Evolutionary conservation across 805 yeast species (phyloP).

Genomic region (Zygosaccharomyces bisporus): DNA sequence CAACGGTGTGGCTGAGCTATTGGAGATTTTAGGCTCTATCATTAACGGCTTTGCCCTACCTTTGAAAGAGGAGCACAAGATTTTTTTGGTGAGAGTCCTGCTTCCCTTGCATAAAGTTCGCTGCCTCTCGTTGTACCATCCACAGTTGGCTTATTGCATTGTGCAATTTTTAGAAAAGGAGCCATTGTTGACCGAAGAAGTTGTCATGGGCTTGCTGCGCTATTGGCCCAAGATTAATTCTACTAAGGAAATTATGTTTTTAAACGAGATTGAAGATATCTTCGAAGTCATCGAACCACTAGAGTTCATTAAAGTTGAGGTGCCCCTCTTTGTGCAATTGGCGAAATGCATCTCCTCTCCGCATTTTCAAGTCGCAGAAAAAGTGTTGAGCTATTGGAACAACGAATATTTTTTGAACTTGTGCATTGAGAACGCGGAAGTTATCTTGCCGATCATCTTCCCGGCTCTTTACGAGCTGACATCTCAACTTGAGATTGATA

Average conservation of each 20-base stretch:
- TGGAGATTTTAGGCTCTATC: slow-evolving; percentile 92
- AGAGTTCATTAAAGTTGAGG: slow-evolving; percentile 87
- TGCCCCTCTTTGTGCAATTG: slow-evolving; percentile 89
- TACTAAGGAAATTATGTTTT: slow-evolving; percentile 92
- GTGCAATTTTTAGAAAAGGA: slow-evolving; percentile 96
- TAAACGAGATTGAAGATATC: slow-evolving; percentile 94
- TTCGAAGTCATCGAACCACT: slow-evolving; percentile 93
- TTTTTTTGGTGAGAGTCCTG: slow-evolving; percentile 78
- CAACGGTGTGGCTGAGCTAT: slow-evolving; percentile 90
- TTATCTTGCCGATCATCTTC: slow-evolving; percentile 86
- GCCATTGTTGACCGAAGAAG: slow-evolving; percentile 88
- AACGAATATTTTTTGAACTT: slow-evolving; percentile 88
- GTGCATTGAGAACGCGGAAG: slow-evolving; percentile 89
- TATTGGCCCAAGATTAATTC: slow-evolving; percentile 97
- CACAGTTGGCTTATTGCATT: slow-evolving; percentile 94
- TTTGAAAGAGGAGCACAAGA: slow-evolving; percentile 93
- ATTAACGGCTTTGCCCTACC: slow-evolving; percentile 98
- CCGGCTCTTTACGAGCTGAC: slow-evolving; percentile 86
- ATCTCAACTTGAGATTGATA: slow-evolving; percentile 36
- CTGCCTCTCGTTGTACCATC: slow-evolving; percentile 85
- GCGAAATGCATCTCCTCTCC: slow-evolving; percentile 91
- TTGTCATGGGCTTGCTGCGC: slow-evolving; percentile 85
- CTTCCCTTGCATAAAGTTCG: slow-evolving; percentile 91
- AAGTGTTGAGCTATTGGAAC: slow-evolving; percentile 89
- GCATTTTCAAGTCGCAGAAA: slow-evolving; percentile 96